Percentiles rank a stretch among this genome's conserved stretches.
These are phyloP conservation scores for Wickerhamiella nectarea DNA, from an alignment of 805 yeast genomes.

Conservation along the genomic window DNA sequence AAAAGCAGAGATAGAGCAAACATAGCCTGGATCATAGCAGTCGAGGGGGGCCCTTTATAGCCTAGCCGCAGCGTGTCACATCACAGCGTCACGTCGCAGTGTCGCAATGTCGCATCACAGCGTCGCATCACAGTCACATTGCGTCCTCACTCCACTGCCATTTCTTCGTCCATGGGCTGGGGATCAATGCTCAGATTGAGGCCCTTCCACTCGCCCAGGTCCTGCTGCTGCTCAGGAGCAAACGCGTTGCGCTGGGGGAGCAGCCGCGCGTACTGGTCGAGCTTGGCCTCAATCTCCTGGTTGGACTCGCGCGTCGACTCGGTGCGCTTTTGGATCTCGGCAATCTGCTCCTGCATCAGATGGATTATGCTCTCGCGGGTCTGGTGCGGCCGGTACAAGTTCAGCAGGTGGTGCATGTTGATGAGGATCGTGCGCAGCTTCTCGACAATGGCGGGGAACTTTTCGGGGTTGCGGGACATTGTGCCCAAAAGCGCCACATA, in stretches of 20 bases:
- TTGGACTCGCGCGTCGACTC: slow-evolving; percentile 30
- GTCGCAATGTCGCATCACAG: too few relatives aligned
- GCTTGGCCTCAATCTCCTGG: slow-evolving; percentile 29
- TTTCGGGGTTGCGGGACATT: slow-evolving; percentile 57
- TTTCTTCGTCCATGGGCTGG: background rate
- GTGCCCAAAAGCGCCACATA: slow-evolving; percentile 74
- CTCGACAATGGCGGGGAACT: slow-evolving; percentile 52
- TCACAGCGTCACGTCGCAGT: too few relatives aligned
- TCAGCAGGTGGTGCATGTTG: slow-evolving; percentile 81
- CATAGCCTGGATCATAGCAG: background rate
- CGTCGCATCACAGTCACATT: too few relatives aligned
- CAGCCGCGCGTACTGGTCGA: slow-evolving; percentile 26
- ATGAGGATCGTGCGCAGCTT: slow-evolving; percentile 66
- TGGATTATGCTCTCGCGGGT: slow-evolving; percentile 77
- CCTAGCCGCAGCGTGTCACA: background rate
- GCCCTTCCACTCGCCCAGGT: slow-evolving; percentile 12
- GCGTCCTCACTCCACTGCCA: background rate
- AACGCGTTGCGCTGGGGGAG: slow-evolving; percentile 12
- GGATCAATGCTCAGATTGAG: slow-evolving; percentile 14
- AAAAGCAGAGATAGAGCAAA: too few relatives aligned
- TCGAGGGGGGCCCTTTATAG: background rate
- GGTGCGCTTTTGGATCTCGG: slow-evolving; percentile 18
- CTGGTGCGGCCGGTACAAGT: slow-evolving; percentile 91
- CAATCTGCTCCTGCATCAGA: slow-evolving; percentile 53
- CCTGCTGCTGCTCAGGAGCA: background rate